Evolutionary conservation across 768 basidiomycete genomes (phyloP), one percentile per base, ranked within the genome.

Genomic region (Hebeloma cylindrosporum): DNA sequence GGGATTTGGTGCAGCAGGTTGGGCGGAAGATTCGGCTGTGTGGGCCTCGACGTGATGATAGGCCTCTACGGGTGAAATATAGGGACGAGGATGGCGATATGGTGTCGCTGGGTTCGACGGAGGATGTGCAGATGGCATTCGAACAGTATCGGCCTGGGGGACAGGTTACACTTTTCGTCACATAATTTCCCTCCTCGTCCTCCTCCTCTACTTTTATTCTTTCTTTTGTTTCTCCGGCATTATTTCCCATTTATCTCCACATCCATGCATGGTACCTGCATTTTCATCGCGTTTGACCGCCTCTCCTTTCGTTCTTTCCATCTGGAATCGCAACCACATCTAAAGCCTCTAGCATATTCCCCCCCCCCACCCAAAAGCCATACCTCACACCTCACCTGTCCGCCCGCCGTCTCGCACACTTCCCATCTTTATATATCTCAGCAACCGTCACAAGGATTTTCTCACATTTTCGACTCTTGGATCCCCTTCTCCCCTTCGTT

Each of bases 121-220:
- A 95, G 63, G 93, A 95, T 61, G 87, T 94, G 26, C 88, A 91
- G 56, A 91, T 95, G 80, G 93, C 93, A 28, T 93, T 95, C 53
- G 92, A 93, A 66, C 77, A 83, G 46, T 84, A 79, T 66, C 75
- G 81, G 51, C 82, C 85, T 22, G 85, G 84, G n/a, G 80, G 80
- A 50, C 88, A 88, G 66, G 86, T 91, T 46, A 85, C 82, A 13
- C 75, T 91, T 36, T 88, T 81, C 65, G 88, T 91, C 58, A 83
- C 80, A 62, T 90, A 71, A 81, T 43, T 42, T 9, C 29, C 14
- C 28, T 31, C 43, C 23, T 40, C 39, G 43, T 30, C 34, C 41
- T 42, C 42, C 40, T 20, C 58, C 47, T 36, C 17, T 53, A 40
- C 26, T 30, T 43, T 21, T 47, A 45, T 35, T 32, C 21, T 34